These are phyloP conservation scores for Pythium vanterpoolii DNA, from an alignment of 352 stramenopile genomes.

Conservation along the genomic window DNA sequence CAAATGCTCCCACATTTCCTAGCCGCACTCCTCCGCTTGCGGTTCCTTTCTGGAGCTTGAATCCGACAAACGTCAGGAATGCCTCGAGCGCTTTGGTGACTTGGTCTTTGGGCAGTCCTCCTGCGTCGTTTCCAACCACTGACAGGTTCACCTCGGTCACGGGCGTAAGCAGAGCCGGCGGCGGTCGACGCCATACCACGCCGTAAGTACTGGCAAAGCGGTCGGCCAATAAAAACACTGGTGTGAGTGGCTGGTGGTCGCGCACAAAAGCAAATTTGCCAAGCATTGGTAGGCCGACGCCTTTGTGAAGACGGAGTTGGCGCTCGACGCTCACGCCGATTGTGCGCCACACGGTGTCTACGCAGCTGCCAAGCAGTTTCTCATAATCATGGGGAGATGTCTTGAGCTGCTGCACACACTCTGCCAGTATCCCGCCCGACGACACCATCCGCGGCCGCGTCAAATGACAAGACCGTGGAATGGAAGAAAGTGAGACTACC, in stretches of 20 bases:
- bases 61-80: conserved; percentile 37
- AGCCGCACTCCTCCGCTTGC: conserved; percentile 29
- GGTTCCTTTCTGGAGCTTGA: conserved; percentile 29
- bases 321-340: conserved; percentile 33
- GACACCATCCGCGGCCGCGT: not conserved
- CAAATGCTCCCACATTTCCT: conserved; percentile 33
- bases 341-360: conserved; percentile 46
- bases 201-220: conserved; percentile 41
- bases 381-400: conserved; percentile 58
- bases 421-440: conserved; percentile 26
- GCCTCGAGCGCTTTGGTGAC: conserved; percentile 40
- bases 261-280: conserved; percentile 65
- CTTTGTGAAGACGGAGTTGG: conserved; percentile 36
- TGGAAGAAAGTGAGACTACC: not conserved
- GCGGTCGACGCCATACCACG: conserved; percentile 37
- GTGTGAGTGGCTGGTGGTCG: conserved; percentile 23
- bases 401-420: conserved; percentile 49
- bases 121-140: conserved; percentile 35
- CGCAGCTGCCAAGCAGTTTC: conserved; percentile 38
- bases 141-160: conserved; percentile 46
- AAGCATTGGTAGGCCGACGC: conserved; percentile 38
- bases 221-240: conserved; percentile 53
- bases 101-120: conserved; percentile 39
- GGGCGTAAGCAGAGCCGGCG: conserved; percentile 40
- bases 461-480: not conserved